Evolutionary conservation across 2,329 filamentous ascomycete genomes (phyloP), one percentile per base, ranked within the genome.

Genomic region (Diaporthe humulicola): DNA sequence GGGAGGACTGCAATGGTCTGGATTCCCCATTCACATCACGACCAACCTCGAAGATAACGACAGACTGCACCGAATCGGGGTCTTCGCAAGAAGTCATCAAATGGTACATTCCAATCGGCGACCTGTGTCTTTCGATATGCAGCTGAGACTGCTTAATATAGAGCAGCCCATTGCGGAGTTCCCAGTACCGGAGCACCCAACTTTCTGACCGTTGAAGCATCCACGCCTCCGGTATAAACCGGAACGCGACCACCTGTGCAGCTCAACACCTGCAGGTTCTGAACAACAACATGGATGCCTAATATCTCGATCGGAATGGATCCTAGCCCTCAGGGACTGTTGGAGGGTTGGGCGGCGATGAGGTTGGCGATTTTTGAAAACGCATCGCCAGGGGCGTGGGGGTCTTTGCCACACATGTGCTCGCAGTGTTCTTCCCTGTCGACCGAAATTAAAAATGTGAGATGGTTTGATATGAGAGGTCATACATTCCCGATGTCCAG

Each of bases 391-490:
- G 48, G 45, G 22, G n/a, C 48, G 64, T 69, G 64, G 64, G 64
- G 64, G 64, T 38, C n/a, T 54, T 52, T 28, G 48, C 64, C 30
- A 69, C 48, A n/a, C 28, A 28, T n/a, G 30, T n/a, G 22, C 61
- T 33, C 19, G 30, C 30, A 36, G 12, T 17, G 19, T 19, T 54
- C n/a, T 40, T 40, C 48, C 48, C 64, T 52, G 48, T 54, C n/a
- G 9, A 38, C 45, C 25, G 33, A 28, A 40, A 69, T 69, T 33
- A 54, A 69, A 38, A 38, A 30, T 38, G 10, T 15, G 22, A 67
- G 48, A 7, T 69, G 54, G n/a, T 22, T 33, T 69, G 64, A 69
- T 54, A 5, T 54, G 33, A 38, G 33, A 54, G 45, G 40, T 48
- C 40, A 66, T 48, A 54, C 64, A 69, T 69, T 67, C 22, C 45